Evolutionary conservation across 208 protist genomes (phyloP).

Genomic region (Acanthamoeba healyi): DNA sequence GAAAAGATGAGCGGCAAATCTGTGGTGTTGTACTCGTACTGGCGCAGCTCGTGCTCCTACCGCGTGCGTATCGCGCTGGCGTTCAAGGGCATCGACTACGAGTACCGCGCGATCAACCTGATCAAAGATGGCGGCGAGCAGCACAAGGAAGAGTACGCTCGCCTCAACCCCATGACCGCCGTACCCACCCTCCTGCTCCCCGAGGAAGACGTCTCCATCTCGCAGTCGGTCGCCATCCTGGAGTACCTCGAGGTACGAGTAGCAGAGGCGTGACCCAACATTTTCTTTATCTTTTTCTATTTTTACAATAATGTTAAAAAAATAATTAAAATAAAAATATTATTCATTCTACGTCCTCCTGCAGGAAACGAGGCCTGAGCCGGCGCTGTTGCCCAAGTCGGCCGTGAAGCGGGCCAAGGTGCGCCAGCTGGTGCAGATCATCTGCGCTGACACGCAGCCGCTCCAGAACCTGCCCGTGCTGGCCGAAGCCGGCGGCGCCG

Average conservation of each 20-base stretch:
- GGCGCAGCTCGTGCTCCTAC: constrained; percentile 91
- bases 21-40: constrained; percentile 90
- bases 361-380: constrained; percentile 63
- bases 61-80: constrained; percentile 90
- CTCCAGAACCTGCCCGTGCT: constrained; percentile 92
- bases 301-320: constrained; percentile 1
- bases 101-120: constrained; percentile 89
- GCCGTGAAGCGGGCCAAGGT: constrained; percentile 78
- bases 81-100: constrained; percentile 89
- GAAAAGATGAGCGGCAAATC: neutral
- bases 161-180: constrained; percentile 81
- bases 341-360: neutral
- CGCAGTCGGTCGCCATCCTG: constrained; percentile 89
- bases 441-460: constrained; percentile 92
- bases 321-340: neutral
- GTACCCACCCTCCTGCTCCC: constrained; percentile 81
- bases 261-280: neutral
- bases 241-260: constrained; percentile 92
- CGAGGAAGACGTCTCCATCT: neutral
- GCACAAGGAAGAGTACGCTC: constrained; percentile 79
- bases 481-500: constrained; percentile 81
- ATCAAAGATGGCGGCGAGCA: constrained; percentile 87
- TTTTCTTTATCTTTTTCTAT: neutral
- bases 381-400: constrained; percentile 78
- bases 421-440: constrained; percentile 84